phyloP scores from a whole-genome alignment of 768 basidiomycete species.

The Chalciporus chontae region DNA sequence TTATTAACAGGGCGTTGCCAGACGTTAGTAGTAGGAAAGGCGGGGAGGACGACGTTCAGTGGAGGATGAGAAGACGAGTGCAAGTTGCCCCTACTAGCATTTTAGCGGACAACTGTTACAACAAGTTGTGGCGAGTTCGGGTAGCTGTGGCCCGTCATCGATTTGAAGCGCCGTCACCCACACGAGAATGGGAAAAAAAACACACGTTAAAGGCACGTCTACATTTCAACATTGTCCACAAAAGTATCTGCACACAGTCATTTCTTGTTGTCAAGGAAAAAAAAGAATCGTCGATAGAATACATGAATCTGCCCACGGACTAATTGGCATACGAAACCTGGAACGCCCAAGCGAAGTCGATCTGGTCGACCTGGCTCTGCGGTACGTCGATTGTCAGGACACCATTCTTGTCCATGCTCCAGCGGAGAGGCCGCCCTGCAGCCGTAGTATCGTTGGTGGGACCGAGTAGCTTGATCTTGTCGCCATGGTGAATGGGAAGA shows the following conservation, averaged over 20 bases:
- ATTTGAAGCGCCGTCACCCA: not conserved
- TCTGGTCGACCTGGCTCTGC: constrained; percentile 18
- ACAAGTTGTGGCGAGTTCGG: not conserved
- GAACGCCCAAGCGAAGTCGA: constrained; percentile 42
- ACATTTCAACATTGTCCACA: not conserved
- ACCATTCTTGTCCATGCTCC: constrained; percentile 31
- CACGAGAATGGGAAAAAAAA: too few relatives aligned
- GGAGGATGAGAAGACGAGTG: not conserved
- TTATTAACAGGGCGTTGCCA: too few relatives aligned
- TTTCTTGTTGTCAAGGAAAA: too few relatives aligned
- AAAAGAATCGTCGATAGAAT: too few relatives aligned
- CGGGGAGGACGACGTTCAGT: too few relatives aligned
- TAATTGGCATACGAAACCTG: constrained; percentile 31
- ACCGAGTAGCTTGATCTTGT: constrained; percentile 40
- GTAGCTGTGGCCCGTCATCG: not conserved
- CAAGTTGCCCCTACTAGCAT: too few relatives aligned
- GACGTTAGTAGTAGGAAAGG: too few relatives aligned
- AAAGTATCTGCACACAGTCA: not conserved
- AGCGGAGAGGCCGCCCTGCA: constrained; percentile 19
- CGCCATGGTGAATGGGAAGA: constrained; percentile 42
- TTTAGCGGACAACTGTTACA: not conserved
- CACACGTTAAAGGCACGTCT: too few relatives aligned
- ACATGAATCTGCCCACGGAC: not conserved
- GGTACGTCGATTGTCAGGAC: constrained; percentile 29
- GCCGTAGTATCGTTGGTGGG: constrained; percentile 13